Conservation (phyloP, 352 stramenopile genomes). For the Elongisporangium senticosum region DNA sequence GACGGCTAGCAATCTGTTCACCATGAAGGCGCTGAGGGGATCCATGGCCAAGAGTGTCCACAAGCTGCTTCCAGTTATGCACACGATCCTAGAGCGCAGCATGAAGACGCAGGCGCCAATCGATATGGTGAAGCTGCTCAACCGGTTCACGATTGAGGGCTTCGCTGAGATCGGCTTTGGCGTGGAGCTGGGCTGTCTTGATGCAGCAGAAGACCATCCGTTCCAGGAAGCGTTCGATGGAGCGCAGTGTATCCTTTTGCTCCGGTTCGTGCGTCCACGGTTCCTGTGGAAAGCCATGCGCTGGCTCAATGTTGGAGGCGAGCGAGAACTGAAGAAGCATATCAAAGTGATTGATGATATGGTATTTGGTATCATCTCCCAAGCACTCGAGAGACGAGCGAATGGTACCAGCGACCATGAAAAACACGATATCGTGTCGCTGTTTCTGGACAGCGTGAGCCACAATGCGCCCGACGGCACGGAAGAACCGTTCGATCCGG, state of each 20-base stretch:
- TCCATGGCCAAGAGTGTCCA: slow-evolving; percentile 30
- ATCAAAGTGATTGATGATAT: slow-evolving; percentile 30
- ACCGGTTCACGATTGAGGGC: not conserved
- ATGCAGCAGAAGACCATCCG: slow-evolving; percentile 23
- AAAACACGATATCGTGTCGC: slow-evolving; percentile 33
- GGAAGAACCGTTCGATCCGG: slow-evolving; percentile 20
- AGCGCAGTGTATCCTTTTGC: slow-evolving; percentile 19
- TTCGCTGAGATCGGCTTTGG: slow-evolving; percentile 1
- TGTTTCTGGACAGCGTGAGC: slow-evolving; percentile 28
- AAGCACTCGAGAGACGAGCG: slow-evolving; percentile 19
- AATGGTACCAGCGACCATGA: slow-evolving; percentile 11
- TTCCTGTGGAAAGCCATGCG: slow-evolving; percentile 45
- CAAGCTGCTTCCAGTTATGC: slow-evolving; percentile 18
- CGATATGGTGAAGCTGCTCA: not conserved
- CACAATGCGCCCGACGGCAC: not conserved
- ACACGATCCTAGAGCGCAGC: slow-evolving; percentile 14
- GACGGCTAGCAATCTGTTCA: slow-evolving; percentile 85
- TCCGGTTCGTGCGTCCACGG: slow-evolving; percentile 31
- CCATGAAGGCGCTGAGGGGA: slow-evolving; percentile 44
- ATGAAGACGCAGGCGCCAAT: not conserved
- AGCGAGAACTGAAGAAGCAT: slow-evolving; percentile 21
- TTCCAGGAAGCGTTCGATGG: slow-evolving; percentile 56
- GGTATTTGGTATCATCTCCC: slow-evolving; percentile 33
- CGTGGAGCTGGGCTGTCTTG: not conserved
- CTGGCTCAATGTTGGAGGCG: slow-evolving; percentile 23